Percentiles rank a stretch among this genome's conserved stretches.
These are phyloP conservation scores for Vitis rotundifolia DNA, from an alignment of 164 flowering plant species.

Conservation along the genomic window DNA sequence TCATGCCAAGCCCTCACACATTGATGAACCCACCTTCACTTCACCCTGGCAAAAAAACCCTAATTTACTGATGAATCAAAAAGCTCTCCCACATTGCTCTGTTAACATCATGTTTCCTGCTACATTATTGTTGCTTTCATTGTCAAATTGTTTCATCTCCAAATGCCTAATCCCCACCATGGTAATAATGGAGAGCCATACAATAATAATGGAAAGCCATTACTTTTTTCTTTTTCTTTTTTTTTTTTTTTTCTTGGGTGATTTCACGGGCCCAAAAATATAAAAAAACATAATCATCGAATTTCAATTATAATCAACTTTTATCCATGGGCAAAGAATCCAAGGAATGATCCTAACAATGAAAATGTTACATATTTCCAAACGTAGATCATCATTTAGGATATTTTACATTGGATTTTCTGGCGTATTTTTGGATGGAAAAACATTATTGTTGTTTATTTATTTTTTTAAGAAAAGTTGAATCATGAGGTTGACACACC, in stretches of 20 bases:
- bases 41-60: neutral
- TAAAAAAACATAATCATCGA: too few species aligned
- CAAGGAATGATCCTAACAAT: too few species aligned
- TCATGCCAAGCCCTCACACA: neutral
- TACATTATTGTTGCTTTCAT: conserved; percentile 3
- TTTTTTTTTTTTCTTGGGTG: too few species aligned
- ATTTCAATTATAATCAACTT: too few species aligned
- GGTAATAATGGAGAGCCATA: too few species aligned
- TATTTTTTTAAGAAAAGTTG: too few species aligned
- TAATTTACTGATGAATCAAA: conserved; percentile 1
- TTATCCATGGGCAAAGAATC: too few species aligned
- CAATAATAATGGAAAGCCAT: neutral
- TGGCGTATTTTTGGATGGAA: neutral
- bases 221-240: too few species aligned
- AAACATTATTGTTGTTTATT: neutral
- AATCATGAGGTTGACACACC: conserved; percentile 9
- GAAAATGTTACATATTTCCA: too few species aligned
- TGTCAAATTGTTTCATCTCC: neutral
- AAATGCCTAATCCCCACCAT: neutral
- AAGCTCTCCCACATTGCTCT: neutral
- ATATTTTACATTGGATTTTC: neutral
- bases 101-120: neutral
- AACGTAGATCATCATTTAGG: too few species aligned
- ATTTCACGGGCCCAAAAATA: too few species aligned
- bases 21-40: neutral